Percentiles rank a stretch among this genome's conserved stretches.
Conservation (phyloP, 345 rosid genomes). For the Bretschneidera sinensis region DNA sequence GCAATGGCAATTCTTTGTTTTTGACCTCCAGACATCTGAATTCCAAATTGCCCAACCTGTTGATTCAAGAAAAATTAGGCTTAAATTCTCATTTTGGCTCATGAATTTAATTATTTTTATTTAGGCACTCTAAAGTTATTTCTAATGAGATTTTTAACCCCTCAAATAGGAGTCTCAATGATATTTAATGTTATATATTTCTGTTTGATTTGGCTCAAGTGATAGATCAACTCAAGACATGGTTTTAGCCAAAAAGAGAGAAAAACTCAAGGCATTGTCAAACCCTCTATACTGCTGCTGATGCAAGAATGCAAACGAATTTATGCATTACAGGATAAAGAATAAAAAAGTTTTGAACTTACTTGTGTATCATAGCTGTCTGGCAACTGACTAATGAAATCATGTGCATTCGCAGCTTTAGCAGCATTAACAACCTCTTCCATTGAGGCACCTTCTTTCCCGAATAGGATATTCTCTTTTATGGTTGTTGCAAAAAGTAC, state of each 20-base stretch:
- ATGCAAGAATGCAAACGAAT: not conserved
- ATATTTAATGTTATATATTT: too few relatives aligned
- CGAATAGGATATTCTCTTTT: not conserved
- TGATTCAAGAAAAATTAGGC: too few relatives aligned
- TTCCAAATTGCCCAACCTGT: too few relatives aligned
- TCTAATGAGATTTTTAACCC: too few relatives aligned
- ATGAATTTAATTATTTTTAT: too few relatives aligned
- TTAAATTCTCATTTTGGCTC: too few relatives aligned
- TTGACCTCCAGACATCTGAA: too few relatives aligned
- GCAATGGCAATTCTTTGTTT: too few relatives aligned
- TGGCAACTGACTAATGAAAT: conserved; percentile 78
- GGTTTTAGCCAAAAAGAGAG: not conserved
- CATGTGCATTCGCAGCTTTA: conserved; percentile 71
- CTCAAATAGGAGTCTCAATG: too few relatives aligned
- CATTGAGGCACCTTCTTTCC: conserved; percentile 27
- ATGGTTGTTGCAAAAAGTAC: not conserved
- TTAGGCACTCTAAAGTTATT: too few relatives aligned
- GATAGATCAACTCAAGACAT: conserved; percentile 76
- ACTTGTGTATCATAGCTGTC: conserved; percentile 70
- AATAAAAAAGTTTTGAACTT: conserved; percentile 21
- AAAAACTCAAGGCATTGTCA: not conserved
- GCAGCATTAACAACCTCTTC: conserved; percentile 65
- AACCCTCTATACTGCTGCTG: not conserved
- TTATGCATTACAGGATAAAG: not conserved
- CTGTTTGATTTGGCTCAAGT: conserved; percentile 74